Evolutionary conservation across 2,329 filamentous ascomycete species (phyloP), one percentile per base, ranked within the genome.

Genomic region (Colletotrichum musicola): DNA sequence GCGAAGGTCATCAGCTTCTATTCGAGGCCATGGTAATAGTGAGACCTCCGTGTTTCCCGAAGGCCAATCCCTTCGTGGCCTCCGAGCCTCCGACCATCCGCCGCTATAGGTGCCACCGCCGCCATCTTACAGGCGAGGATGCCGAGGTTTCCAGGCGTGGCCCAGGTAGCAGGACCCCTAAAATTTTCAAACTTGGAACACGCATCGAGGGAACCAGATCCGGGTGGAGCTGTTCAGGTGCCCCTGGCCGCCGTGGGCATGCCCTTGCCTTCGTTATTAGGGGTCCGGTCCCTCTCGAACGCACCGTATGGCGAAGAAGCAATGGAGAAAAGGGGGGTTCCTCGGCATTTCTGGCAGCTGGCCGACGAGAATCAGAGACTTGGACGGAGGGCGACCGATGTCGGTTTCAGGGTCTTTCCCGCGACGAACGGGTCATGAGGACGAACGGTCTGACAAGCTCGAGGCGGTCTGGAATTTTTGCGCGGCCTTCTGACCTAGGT

Each of bases 321-420:
- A 42, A 42, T 42, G 16, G 16, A 14, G 16, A 38, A 35, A 25
- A 35, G 22, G 60, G 46, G 40, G 40, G 38, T 22, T 35, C 30
- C 42, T 42, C 40, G 40, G 49, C 38, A 14, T 61, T 22, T 50
- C 42, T 56, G 51, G 38, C 27, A 49, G 25, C 40, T 42, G n/a
- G 30, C 22, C n/a, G 44, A 30, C 35, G 20, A 27, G 16, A 50
- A 40, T 46, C 9, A 35, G 22, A 20, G n/a, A 22, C 18, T 25
- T 55, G 42, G 44, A 65, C 62, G 50, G 44, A 51, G 49, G n/a
- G 42, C 46, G 44, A 65, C 66, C 66, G 44, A 69, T 61, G 66
- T 51, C 56, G 51, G 44, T 65, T 69, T 61, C 66, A 69, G 66
- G 66, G 66, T 69, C 62, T 62, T 65, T 65, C 62, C 66, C 50